phyloP scores from a whole-genome alignment of 495 filamentous ascomycete species.

The Hypoxylon crocopeplum region DNA sequence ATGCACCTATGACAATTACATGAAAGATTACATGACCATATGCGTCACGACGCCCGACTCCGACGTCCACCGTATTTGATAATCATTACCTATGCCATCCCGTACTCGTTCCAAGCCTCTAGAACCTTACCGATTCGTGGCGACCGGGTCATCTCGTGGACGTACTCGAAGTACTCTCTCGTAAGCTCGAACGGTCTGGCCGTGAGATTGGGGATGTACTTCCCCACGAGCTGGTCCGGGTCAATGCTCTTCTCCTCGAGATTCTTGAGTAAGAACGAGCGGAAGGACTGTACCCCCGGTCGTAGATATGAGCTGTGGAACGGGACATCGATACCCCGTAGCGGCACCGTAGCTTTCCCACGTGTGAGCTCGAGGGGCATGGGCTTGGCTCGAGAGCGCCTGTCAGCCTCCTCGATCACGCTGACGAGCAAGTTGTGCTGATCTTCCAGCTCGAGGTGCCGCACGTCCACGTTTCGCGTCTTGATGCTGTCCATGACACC shows the following conservation, averaged over 20 bases:
- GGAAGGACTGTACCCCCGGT: constrained; percentile 91
- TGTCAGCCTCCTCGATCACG: constrained; percentile 74
- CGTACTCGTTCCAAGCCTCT: constrained; percentile 75
- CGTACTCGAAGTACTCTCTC: constrained; percentile 98
- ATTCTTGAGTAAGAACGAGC: constrained; percentile 88
- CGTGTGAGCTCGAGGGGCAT: constrained; percentile 78
- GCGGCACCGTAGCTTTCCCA: constrained; percentile 86
- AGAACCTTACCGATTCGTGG: constrained; percentile 87
- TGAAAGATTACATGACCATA: not conserved
- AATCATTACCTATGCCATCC: constrained; percentile 27
- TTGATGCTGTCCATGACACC: constrained; percentile 84
- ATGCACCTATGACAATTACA: constrained; percentile 6
- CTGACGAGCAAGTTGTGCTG: constrained; percentile 63
- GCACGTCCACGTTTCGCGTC: constrained; percentile 71
- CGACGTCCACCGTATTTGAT: constrained; percentile 12
- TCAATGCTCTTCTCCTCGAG: constrained; percentile 89
- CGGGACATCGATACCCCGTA: constrained; percentile 89
- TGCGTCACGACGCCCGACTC: constrained; percentile 9
- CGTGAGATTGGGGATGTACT: constrained; percentile 92
- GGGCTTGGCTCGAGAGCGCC: constrained; percentile 78
- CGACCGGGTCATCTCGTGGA: constrained; percentile 87
- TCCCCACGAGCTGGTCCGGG: constrained; percentile 82
- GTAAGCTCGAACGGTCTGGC: constrained; percentile 81
- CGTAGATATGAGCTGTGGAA: constrained; percentile 92
- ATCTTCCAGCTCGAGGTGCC: constrained; percentile 71